phyloP scores from a whole-genome alignment of 192 early-diverging fungal species.

The Phlyctochytrium planicorne region DNA sequence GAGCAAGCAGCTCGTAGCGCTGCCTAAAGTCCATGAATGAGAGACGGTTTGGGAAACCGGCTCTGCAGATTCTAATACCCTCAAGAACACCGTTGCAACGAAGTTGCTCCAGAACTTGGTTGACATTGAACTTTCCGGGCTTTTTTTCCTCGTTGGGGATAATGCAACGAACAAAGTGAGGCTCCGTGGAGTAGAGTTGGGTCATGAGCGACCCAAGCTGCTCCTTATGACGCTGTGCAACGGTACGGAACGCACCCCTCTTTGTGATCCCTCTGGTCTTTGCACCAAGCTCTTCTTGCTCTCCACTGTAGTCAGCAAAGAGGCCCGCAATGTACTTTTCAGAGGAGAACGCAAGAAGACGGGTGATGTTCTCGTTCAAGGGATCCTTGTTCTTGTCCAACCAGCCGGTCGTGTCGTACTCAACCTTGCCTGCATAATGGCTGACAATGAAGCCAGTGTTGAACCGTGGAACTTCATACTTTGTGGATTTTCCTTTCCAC shows the following conservation, averaged over 20 bases:
- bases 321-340: conserved; percentile 77
- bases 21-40: conserved; percentile 91
- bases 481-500: conserved; percentile 85
- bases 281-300: conserved; percentile 45
- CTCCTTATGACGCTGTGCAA: conserved; percentile 93
- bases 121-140: conserved; percentile 76
- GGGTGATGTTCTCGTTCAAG: conserved; percentile 91
- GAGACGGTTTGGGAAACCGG: conserved; percentile 92
- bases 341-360: conserved; percentile 77
- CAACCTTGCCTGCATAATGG: conserved; percentile 96
- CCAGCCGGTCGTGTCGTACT: conserved; percentile 89
- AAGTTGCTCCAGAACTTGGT: conserved; percentile 88
- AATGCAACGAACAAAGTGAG: conserved; percentile 99
- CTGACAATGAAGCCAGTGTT: conserved; percentile 84
- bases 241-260: conserved; percentile 90
- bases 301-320: conserved; percentile 78
- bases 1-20: conserved; percentile 89
- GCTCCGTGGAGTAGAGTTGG: conserved; percentile 86
- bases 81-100: conserved; percentile 97
- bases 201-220: conserved; percentile 86
- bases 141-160: conserved; percentile 91
- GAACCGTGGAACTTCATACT: conserved; percentile 86
- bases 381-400: conserved; percentile 99
- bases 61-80: conserved; percentile 93
- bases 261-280: conserved; percentile 53